Evolutionary conservation across 106 monocot genomes (phyloP), one percentile per base, ranked within the genome.

Genomic region (Dendrobium catenatum): DNA sequence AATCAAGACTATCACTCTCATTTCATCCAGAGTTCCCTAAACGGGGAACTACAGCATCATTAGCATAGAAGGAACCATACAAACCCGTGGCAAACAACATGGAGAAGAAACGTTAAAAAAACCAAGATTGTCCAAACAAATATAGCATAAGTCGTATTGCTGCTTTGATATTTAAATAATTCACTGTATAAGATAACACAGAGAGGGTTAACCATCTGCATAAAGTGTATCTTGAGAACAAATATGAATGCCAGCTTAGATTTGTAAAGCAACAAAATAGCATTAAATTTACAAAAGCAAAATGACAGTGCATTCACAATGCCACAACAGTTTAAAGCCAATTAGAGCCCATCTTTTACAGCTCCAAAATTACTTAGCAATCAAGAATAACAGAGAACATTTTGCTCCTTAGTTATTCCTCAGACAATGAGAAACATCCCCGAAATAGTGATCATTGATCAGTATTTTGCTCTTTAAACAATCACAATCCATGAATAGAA

Each of bases 311-410:
- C n/a, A 42, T 70, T 70, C 11, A 37, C 26, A 70, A 70, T 74
- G 44, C 6, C 19, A 74, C 24, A 33, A 33, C 70, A 70, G 4
- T 3, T 70, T 16, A 70, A 33, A 70, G 11, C 37, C 29, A 70
- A 37, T 37, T 42, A 74, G 43, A 29, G 42, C 42, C 74, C 74
- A 74, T 43, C 10, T 74, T 19, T n/a, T 44, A 74, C 19, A 74
- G 44, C 17, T 74, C 43, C 74, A 42, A 44, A 33, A 74, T 42
- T 74, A n/a, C 18, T 7, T 44, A 44, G 41, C 1, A 43, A 20
- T 74, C 74, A 74, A 74, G 74, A 44, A 74, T 74, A 44, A 43
- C 19, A 74, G 40, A 42, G 73, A 6, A 42, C 43, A 19, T 37
- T 15, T 33, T 2, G 70, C 33, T 37, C 70, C 51, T 16, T 70